Conservation (phyloP, 2,329 filamentous ascomycete species). For the Apiospora marii region DNA sequence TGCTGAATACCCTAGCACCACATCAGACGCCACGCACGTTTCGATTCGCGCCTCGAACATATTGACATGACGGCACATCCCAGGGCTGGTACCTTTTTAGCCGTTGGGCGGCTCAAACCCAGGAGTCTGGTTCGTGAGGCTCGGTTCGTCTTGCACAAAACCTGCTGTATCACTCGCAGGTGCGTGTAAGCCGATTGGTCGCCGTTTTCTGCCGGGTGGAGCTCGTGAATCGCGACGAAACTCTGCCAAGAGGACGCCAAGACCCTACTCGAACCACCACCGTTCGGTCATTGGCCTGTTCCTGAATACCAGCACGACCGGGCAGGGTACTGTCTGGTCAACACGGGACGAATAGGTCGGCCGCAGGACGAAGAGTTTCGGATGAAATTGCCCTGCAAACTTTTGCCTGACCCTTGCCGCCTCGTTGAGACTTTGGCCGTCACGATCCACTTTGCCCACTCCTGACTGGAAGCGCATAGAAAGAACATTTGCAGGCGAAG, state of each 20-base stretch:
- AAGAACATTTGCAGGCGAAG: not conserved
- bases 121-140: slow-evolving; percentile 10
- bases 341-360: not conserved
- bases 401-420: not conserved
- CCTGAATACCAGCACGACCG: not conserved
- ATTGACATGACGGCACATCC: not conserved
- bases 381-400: not conserved
- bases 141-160: slow-evolving; percentile 19
- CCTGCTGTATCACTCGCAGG: not conserved
- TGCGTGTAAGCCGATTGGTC: slow-evolving; percentile 11
- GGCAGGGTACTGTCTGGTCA: not conserved
- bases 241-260: not conserved
- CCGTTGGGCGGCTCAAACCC: not conserved
- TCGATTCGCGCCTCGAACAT: slow-evolving; percentile 17
- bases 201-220: not conserved
- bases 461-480: not conserved
- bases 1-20: not conserved
- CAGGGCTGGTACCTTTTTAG: not conserved
- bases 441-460: not conserved
- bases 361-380: slow-evolving; percentile 9
- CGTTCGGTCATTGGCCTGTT: slow-evolving; percentile 17
- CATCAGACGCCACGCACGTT: slow-evolving; percentile 19
- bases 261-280: slow-evolving; percentile 6
- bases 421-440: not conserved
- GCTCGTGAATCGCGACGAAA: not conserved